phyloP scores from a whole-genome alignment of 192 early-diverging fungal genomes.

The Backusella luteola region DNA sequence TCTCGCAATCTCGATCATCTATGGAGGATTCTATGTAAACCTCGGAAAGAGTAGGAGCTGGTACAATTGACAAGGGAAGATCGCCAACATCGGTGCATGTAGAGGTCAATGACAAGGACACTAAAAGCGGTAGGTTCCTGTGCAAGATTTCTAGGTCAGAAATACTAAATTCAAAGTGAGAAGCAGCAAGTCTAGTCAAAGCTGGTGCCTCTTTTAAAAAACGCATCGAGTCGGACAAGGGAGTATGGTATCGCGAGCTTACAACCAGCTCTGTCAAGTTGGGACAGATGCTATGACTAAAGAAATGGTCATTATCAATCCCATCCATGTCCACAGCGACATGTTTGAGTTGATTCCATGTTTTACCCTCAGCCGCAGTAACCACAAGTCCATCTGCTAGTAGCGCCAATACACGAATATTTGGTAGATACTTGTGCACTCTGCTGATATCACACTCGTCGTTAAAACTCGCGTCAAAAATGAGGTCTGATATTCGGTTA shows the following conservation, averaged over 20 bases:
- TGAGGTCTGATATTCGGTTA: neutral
- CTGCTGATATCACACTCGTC: neutral
- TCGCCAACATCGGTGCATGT: neutral
- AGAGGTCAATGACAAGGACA: neutral
- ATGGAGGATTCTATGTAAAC: neutral
- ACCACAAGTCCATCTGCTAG: neutral
- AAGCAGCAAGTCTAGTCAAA: neutral
- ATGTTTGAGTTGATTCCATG: neutral
- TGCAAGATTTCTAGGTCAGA: neutral
- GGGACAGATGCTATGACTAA: neutral
- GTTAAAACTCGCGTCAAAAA: neutral
- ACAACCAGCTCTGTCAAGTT: neutral
- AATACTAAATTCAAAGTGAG: neutral
- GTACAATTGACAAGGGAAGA: neutral
- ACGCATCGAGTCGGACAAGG: neutral
- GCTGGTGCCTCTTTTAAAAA: neutral
- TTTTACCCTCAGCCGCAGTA: neutral
- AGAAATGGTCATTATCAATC: neutral
- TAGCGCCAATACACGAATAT: neutral
- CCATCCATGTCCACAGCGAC: neutral
- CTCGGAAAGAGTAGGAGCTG: neutral
- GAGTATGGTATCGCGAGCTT: neutral
- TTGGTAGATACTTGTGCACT: neutral
- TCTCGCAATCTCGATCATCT: neutral
- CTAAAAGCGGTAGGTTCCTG: neutral